A percentile compares a stretch with the other conserved stretches of the same genome.
Evolutionary conservation across 75 land plant genomes (phyloP).

Genomic region (Pinus tabuliformis): DNA sequence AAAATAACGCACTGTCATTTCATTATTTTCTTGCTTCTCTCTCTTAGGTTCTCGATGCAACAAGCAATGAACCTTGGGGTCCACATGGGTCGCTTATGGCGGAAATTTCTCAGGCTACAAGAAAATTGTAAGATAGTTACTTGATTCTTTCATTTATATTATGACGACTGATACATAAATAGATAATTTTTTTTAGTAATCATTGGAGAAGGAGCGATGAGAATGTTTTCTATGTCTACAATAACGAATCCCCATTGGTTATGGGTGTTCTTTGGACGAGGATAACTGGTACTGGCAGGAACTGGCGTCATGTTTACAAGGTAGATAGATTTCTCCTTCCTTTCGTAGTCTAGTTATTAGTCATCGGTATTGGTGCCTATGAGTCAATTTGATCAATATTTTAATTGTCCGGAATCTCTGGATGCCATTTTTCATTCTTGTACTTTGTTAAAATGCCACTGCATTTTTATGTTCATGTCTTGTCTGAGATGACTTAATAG

Average conservation of each 20-base stretch:
- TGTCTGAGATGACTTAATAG: not conserved
- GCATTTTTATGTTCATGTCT: not conserved
- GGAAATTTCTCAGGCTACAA: constrained; percentile 76
- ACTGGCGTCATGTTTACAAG: constrained; percentile 95
- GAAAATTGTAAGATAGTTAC: constrained; percentile 48
- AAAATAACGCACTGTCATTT: not conserved
- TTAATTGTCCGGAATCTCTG: not conserved
- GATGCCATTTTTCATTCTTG: not conserved
- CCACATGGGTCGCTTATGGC: constrained; percentile 83
- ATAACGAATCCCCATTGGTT: constrained; percentile 77
- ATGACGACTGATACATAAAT: not conserved
- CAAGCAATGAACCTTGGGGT: constrained; percentile 91
- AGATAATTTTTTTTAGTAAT: not conserved
- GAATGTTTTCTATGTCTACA: constrained; percentile 22
- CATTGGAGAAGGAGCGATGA: not conserved
- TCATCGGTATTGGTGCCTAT: not conserved
- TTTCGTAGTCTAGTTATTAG: not conserved
- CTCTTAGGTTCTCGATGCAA: constrained; percentile 78
- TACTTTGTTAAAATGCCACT: too few relatives aligned
- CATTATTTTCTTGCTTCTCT: constrained; percentile 7
- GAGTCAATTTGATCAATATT: not conserved
- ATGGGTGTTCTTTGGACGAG: constrained; percentile 77
- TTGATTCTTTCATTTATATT: not conserved
- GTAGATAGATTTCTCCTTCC: constrained; percentile 12
- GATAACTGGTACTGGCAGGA: constrained; percentile 59